These are phyloP conservation scores for Sordariomycetes sp. DNA, from an alignment of 2,329 filamentous ascomycete species.

Conservation along the genomic window DNA sequence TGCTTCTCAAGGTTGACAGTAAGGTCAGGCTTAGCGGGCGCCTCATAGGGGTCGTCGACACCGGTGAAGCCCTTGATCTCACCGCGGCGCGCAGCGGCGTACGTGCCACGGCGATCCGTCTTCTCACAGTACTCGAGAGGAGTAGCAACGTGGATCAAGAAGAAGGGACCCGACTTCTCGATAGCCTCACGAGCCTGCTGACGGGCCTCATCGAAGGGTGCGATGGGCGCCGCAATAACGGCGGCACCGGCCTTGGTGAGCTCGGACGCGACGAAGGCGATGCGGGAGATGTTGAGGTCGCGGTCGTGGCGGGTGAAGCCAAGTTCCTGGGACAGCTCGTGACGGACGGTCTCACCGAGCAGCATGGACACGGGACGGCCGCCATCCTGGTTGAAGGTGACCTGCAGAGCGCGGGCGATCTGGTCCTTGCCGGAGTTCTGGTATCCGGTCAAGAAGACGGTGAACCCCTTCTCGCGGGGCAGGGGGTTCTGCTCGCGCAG, in stretches of 20 bases:
- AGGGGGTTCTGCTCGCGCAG: conserved; percentile 94
- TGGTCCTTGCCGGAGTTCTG: conserved; percentile 96
- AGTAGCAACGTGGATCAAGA: conserved; percentile 90
- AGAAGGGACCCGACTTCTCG: conserved; percentile 84
- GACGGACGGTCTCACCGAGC: conserved; percentile 88
- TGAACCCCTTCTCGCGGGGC: conserved; percentile 89
- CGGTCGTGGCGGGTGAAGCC: conserved; percentile 92
- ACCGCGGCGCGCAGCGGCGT: conserved; percentile 71
- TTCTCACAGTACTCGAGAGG: conserved; percentile 87
- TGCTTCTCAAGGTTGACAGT: conserved; percentile 79
- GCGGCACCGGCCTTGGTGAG: conserved; percentile 87
- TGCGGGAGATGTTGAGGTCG: conserved; percentile 89
- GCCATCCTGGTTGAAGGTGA: conserved; percentile 96
- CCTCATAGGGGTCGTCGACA: conserved; percentile 94
- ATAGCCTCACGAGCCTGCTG: conserved; percentile 74
- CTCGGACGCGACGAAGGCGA: conserved; percentile 92
- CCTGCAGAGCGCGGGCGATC: conserved; percentile 88
- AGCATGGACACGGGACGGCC: conserved; percentile 91
- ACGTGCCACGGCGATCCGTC: conserved; percentile 89
- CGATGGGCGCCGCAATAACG: conserved; percentile 94
- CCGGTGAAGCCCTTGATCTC: conserved; percentile 98
- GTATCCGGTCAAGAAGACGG: conserved; percentile 94
- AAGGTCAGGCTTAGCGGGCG: conserved; percentile 70
- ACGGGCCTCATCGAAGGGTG: conserved; percentile 76
- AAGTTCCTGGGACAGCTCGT: conserved; percentile 87